These are phyloP conservation scores for Phytophthora boehmeriae DNA, from an alignment of 352 stramenopile genomes.

Conservation along the genomic window DNA sequence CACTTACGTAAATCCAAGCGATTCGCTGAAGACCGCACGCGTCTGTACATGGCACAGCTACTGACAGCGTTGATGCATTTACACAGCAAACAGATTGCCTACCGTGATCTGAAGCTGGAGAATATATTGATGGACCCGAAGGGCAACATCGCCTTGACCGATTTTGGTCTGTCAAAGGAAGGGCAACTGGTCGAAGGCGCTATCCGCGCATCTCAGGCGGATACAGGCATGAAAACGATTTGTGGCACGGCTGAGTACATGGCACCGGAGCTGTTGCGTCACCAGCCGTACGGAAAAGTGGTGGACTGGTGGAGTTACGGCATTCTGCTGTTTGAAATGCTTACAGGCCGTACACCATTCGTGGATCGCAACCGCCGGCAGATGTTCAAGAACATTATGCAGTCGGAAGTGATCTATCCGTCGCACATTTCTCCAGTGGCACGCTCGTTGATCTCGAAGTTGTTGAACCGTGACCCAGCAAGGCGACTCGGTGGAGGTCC, in stretches of 20 bases:
- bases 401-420: slow-evolving; percentile 87
- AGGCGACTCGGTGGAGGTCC: slow-evolving; percentile 91
- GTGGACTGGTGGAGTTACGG: slow-evolving; percentile 92
- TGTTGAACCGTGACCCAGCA: slow-evolving; percentile 94
- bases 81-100: slow-evolving; percentile 90
- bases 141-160: slow-evolving; percentile 86
- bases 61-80: slow-evolving; percentile 89
- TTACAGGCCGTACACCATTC: slow-evolving; percentile 87
- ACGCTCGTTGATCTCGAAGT: slow-evolving; percentile 81
- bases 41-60: slow-evolving; percentile 89
- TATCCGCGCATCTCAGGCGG: slow-evolving; percentile 80
- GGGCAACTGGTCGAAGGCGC: slow-evolving; percentile 81
- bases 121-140: slow-evolving; percentile 92
- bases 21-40: slow-evolving; percentile 84
- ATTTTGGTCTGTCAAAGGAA: slow-evolving; percentile 90
- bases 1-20: slow-evolving; percentile 88
- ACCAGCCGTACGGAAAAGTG: slow-evolving; percentile 89
- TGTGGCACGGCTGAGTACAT: slow-evolving; percentile 91
- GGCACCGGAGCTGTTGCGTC: slow-evolving; percentile 81
- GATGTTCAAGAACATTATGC: slow-evolving; percentile 94
- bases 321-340: slow-evolving; percentile 90
- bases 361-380: slow-evolving; percentile 87
- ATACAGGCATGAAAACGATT: slow-evolving; percentile 90
- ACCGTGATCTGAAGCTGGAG: slow-evolving; percentile 90
- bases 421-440: slow-evolving; percentile 83